Evolutionary conservation across 2,329 filamentous ascomycete genomes (phyloP).

Genomic region (Phyllosticta ampelicida): DNA sequence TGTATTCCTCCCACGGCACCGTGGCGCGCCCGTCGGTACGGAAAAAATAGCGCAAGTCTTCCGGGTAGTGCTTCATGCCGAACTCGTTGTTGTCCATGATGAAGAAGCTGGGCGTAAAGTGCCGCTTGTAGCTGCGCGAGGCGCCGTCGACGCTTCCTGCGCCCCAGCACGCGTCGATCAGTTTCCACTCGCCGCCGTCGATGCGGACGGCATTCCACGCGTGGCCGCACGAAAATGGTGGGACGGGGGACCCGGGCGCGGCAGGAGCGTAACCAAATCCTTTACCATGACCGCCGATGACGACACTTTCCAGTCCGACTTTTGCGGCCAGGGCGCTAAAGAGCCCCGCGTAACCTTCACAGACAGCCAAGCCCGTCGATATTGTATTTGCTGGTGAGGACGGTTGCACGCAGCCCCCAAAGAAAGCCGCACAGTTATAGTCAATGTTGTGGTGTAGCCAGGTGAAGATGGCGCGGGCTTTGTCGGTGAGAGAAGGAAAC

Average conservation of each 20-base stretch:
- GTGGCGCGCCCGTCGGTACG: conserved; percentile 55
- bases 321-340: conserved; percentile 69
- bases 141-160: conserved; percentile 55
- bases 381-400: conserved; percentile 65
- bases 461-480: conserved; percentile 83
- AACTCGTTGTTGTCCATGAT: conserved; percentile 67
- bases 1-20: conserved; percentile 73
- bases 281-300: conserved; percentile 74
- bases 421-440: conserved; percentile 75
- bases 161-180: conserved; percentile 89
- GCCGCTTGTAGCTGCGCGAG: conserved; percentile 51
- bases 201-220: conserved; percentile 92
- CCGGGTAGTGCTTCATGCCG: conserved; percentile 68
- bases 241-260: conserved; percentile 52
- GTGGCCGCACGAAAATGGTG: conserved; percentile 55
- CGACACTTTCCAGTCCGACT: conserved; percentile 66
- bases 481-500: conserved; percentile 76
- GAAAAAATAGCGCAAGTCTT: conserved; percentile 58
- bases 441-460: conserved; percentile 92
- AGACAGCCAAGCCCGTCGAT: conserved; percentile 70
- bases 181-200: conserved; percentile 80
- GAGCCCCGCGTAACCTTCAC: conserved; percentile 78
- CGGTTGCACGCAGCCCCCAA: conserved; percentile 54
- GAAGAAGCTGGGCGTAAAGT: conserved; percentile 55
- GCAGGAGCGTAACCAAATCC: conserved; percentile 63